These are phyloP conservation scores for Apiotrichum gamsii DNA, from an alignment of 1,284 basidiomycete species.

Conservation along the genomic window DNA sequence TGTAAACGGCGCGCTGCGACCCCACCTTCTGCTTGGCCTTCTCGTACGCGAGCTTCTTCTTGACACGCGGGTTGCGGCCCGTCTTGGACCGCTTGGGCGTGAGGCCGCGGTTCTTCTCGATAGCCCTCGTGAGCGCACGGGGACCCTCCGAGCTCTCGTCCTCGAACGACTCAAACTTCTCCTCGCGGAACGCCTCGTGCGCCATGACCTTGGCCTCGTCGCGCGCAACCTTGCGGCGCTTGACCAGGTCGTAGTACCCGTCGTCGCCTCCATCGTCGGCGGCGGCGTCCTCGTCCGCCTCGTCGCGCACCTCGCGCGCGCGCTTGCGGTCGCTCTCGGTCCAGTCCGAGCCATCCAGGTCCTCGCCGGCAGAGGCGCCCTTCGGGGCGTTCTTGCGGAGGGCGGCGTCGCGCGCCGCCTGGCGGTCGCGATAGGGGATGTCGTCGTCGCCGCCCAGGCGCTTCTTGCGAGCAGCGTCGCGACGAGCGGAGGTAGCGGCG, in stretches of 20 bases:
- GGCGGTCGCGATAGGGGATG: slow-evolving; percentile 47
- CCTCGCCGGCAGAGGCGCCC: slow-evolving; percentile 33
- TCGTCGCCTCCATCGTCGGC: slow-evolving; percentile 52
- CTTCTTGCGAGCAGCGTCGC: slow-evolving; percentile 59
- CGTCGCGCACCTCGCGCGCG: slow-evolving; percentile 47
- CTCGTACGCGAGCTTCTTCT: slow-evolving; percentile 85
- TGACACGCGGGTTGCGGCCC: slow-evolving; percentile 90
- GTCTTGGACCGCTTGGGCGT: slow-evolving; percentile 76
- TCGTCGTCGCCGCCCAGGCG: slow-evolving; percentile 71
- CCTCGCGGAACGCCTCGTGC: slow-evolving; percentile 63
- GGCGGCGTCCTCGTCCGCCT: slow-evolving; percentile 49
- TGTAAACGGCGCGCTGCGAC: slow-evolving; percentile 82
- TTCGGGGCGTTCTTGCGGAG: slow-evolving; percentile 47
- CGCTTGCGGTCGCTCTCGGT: slow-evolving; percentile 53
- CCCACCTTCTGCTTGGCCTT: slow-evolving; percentile 86
- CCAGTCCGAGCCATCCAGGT: slow-evolving; percentile 47
- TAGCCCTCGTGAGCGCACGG: slow-evolving; percentile 76
- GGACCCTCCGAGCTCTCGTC: slow-evolving; percentile 56
- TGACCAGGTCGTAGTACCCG: slow-evolving; percentile 84
- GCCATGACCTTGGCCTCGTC: slow-evolving; percentile 72
- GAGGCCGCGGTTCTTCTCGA: slow-evolving; percentile 85
- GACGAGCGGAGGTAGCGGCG: slow-evolving; percentile 64
- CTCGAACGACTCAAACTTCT: slow-evolving; percentile 58
- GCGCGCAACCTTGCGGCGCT: slow-evolving; percentile 62
- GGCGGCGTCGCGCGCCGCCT: slow-evolving; percentile 49